A percentile compares a stretch with the other conserved stretches of the same genome.
These are phyloP conservation scores for Brachypodium distachyon DNA, from an alignment of 202 grass and related monocot genomes.

Conservation along the genomic window DNA sequence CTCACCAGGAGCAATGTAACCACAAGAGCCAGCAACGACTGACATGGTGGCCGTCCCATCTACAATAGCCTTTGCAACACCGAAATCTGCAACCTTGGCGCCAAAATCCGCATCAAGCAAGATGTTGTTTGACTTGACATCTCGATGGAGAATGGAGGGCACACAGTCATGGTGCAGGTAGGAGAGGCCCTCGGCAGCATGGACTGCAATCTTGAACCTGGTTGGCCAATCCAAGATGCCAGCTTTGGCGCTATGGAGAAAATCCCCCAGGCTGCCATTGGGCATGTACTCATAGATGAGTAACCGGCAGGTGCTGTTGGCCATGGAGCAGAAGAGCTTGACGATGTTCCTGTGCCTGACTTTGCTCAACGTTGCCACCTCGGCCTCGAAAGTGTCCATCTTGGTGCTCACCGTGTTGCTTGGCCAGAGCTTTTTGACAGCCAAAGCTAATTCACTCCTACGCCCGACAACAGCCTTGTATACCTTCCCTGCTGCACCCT, in stretches of 20 bases:
- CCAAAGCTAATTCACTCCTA: slow-evolving; percentile 32
- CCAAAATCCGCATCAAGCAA: slow-evolving; percentile 53
- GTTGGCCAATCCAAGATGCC: slow-evolving; percentile 44
- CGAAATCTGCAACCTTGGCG: slow-evolving; percentile 70
- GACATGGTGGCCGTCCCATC: slow-evolving; percentile 45
- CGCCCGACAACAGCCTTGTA: slow-evolving; percentile 51
- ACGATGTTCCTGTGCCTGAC: slow-evolving; percentile 79
- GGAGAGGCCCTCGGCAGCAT: slow-evolving; percentile 63
- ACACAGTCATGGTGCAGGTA: slow-evolving; percentile 83
- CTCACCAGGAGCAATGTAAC: slow-evolving; percentile 88
- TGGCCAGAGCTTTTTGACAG: slow-evolving; percentile 60
- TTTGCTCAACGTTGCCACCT: slow-evolving; percentile 50
- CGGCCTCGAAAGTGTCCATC: slow-evolving; percentile 38
- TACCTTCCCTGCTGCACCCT: slow-evolving; percentile 56
- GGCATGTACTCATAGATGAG: slow-evolving; percentile 90
- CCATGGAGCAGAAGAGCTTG: slow-evolving; percentile 64
- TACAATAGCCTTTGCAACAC: slow-evolving; percentile 48
- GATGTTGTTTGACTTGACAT: slow-evolving; percentile 92
- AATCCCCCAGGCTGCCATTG: slow-evolving; percentile 74
- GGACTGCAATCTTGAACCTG: slow-evolving; percentile 45
- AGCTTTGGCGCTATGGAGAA: slow-evolving; percentile 45
- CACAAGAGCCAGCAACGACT: slow-evolving; percentile 55
- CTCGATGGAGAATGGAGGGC: slow-evolving; percentile 59
- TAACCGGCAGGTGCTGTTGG: slow-evolving; percentile 19
- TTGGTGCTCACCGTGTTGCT: background rate